phyloP scores from a whole-genome alignment of 768 basidiomycete species.

The Leccinum obscurum region DNA sequence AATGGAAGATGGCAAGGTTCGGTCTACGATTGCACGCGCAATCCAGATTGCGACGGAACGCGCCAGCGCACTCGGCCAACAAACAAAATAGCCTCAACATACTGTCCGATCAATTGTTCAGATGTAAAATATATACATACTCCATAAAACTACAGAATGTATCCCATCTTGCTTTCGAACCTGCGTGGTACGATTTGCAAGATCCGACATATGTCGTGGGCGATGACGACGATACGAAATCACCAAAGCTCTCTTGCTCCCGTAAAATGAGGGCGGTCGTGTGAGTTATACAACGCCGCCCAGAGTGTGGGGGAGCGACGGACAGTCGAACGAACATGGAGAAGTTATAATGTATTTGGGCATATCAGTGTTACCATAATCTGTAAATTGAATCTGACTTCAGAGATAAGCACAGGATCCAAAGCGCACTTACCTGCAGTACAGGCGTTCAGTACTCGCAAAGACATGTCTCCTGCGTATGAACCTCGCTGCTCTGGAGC shows the following conservation, averaged over 20 bases:
- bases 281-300: slow-evolving; percentile 66
- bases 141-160: slow-evolving; percentile 16
- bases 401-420: neutral
- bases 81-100: slow-evolving; percentile 45
- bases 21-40: slow-evolving; percentile 92
- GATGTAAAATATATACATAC: slow-evolving; percentile 1
- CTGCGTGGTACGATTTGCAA: slow-evolving; percentile 28
- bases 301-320: slow-evolving; percentile 95
- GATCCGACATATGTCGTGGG: slow-evolving; percentile 39
- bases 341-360: slow-evolving; percentile 5
- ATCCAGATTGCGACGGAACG: slow-evolving; percentile 94
- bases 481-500: slow-evolving; percentile 45
- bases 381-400: slow-evolving; percentile 4
- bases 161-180: slow-evolving; percentile 39
- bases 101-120: neutral
- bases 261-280: slow-evolving; percentile 95
- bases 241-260: slow-evolving; percentile 65
- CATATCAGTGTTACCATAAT: neutral
- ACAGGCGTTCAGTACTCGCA: neutral
- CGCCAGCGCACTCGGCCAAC: slow-evolving; percentile 82
- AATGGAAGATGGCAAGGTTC: slow-evolving; percentile 90
- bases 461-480: slow-evolving; percentile 47
- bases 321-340: neutral
- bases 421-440: slow-evolving; percentile 19
- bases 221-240: slow-evolving; percentile 26